Evolutionary conservation across 2,329 filamentous ascomycete genomes (phyloP).

Genomic region (Exophiala sp.): DNA sequence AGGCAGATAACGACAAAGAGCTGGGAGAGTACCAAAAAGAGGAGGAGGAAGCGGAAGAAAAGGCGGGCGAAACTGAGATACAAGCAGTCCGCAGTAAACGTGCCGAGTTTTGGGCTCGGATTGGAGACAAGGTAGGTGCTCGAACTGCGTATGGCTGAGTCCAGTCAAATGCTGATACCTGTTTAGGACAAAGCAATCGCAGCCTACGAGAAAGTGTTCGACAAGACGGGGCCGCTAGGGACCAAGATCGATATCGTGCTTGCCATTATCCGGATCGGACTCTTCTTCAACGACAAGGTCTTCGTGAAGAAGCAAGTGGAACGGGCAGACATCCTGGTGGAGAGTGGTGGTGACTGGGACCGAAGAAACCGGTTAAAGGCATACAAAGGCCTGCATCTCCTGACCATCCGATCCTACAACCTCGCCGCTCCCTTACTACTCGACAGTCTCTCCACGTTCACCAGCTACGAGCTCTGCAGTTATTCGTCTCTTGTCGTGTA

Average conservation of each 20-base stretch:
- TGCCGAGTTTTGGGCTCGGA: slow-evolving; percentile 90
- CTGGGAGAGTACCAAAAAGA: slow-evolving; percentile 73
- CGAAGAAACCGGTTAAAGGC: slow-evolving; percentile 96
- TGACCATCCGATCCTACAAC: slow-evolving; percentile 87
- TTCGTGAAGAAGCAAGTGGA: slow-evolving; percentile 92
- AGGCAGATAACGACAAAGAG: slow-evolving; percentile 71
- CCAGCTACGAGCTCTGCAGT: slow-evolving; percentile 95
- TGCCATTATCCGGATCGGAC: slow-evolving; percentile 87
- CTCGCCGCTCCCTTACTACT: slow-evolving; percentile 86
- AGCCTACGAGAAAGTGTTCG: slow-evolving; percentile 85
- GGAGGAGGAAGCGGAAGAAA: slow-evolving; percentile 89
- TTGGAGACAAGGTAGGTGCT: slow-evolving; percentile 77
- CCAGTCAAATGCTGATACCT: background rate
- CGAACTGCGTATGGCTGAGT: background rate
- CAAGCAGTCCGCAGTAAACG: slow-evolving; percentile 87
- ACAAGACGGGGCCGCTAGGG: slow-evolving; percentile 94
- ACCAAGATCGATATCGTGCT: slow-evolving; percentile 96
- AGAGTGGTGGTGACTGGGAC: slow-evolving; percentile 96
- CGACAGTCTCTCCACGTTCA: slow-evolving; percentile 96
- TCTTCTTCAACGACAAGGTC: slow-evolving; percentile 92
- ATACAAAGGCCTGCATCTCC: slow-evolving; percentile 88
- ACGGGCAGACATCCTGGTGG: slow-evolving; percentile 80
- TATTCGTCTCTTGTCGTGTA: slow-evolving; percentile 94
- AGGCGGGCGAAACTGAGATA: slow-evolving; percentile 92
- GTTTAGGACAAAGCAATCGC: slow-evolving; percentile 83